Conservation (phyloP, 371 early-diverging fungal genomes). For the Actinomucor elegans region DNA sequence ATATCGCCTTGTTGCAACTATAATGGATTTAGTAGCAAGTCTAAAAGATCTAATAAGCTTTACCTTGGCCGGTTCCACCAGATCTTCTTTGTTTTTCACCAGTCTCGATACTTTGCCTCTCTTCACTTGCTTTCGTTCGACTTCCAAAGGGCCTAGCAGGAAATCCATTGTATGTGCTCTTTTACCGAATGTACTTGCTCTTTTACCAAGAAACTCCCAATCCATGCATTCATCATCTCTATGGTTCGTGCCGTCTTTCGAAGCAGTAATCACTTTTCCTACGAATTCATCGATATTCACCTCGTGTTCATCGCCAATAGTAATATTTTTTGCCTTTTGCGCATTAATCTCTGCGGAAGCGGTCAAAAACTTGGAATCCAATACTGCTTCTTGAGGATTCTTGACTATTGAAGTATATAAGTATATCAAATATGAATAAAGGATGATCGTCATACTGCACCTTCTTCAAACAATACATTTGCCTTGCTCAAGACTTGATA, state of each 20-base stretch:
- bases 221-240: conserved; percentile 33
- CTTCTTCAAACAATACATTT: conserved; percentile 54
- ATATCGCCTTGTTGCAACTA: conserved; percentile 75
- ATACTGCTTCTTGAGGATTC: conserved; percentile 83
- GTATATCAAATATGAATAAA: not conserved
- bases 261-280: conserved; percentile 52
- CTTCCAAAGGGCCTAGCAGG: conserved; percentile 72
- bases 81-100: conserved; percentile 43
- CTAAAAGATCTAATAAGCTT: too few relatives aligned
- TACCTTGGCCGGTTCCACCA: conserved; percentile 41
- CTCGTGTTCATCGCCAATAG: conserved; percentile 61
- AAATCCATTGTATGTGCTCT: conserved; percentile 69
- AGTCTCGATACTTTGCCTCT: conserved; percentile 22
- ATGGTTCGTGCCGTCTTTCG: conserved; percentile 35
- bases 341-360: conserved; percentile 74
- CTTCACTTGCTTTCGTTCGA: conserved; percentile 61
- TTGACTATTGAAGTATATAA: conserved; percentile 39
- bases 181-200: conserved; percentile 54
- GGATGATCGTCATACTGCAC: conserved; percentile 22
- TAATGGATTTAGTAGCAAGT: too few relatives aligned
- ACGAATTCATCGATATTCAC: conserved; percentile 78
- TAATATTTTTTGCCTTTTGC: conserved; percentile 75
- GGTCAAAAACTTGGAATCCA: conserved; percentile 79
- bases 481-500: conserved; percentile 43
- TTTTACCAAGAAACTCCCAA: conserved; percentile 67